Evolutionary conservation across 768 basidiomycete genomes (phyloP), one percentile per base, ranked within the genome.

Genomic region (Clavulina sp.): DNA sequence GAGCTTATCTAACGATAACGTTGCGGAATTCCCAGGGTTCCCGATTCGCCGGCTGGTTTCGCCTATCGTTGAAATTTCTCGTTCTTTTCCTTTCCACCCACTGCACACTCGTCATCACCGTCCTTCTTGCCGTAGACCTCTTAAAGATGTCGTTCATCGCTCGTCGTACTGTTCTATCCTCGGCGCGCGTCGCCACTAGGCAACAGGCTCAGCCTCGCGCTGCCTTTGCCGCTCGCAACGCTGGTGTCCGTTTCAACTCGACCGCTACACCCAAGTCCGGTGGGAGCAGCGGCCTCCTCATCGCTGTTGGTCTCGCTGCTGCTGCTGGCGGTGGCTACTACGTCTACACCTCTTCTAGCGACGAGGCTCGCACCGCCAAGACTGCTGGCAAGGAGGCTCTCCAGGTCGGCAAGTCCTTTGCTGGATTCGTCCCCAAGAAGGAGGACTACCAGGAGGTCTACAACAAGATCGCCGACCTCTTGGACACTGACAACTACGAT

Each of bases 361-460:
- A 76, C 48, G 63, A 72, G 6, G 69, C 71, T 3, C 71, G 70
- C 59, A 70, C 74, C 48, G 70, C 75, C 13, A 66, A 66, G 24
- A 73, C 77, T 38, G 72, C 75, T 18, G 61, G 73, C 51, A 83
- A 77, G 62, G 76, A 80, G 4, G 76, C 72, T 13, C 67, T 71
- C 3, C 80, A 85, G 66, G 60, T 69, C 23, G 73, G 71, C 13
- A 84, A 80, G 62, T 76, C 69, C 52, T 75, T 71, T 31, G 69
- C 75, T 38, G 81, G 83, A 54, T 80, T 88, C 63, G 73, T 74
- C 9, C 83, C 84, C 21, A 72, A 77, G 34, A 77, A 82, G 68
- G 78, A 78, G 49, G 92, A 95, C 61, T 95, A 92, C 63, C 83
- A 87, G 65, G 89, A 93, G 76, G 87, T 97, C 16, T 97, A 99